Evolutionary conservation across 495 filamentous ascomycete genomes (phyloP).

Genomic region (Talaromyces nanjingensis): DNA sequence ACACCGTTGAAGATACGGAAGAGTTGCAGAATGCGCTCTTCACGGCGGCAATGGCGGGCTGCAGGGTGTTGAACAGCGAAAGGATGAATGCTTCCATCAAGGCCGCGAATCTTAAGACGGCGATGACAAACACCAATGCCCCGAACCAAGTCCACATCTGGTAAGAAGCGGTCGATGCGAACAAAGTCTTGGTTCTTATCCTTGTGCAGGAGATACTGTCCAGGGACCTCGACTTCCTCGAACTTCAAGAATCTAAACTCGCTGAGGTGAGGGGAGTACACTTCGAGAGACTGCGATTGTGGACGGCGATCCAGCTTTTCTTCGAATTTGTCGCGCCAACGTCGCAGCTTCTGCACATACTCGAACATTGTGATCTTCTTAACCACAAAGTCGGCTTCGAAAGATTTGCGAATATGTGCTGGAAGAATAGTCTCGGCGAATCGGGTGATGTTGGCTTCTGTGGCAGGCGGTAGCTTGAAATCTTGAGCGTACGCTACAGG

Average conservation of each 20-base stretch:
- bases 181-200: slow-evolving; percentile 99
- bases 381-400: slow-evolving; percentile 90
- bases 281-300: slow-evolving; percentile 62
- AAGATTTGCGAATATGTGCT: slow-evolving; percentile 82
- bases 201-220: slow-evolving; percentile 91
- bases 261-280: slow-evolving; percentile 79
- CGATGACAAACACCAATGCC: slow-evolving; percentile 84
- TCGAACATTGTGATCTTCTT: slow-evolving; percentile 94
- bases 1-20: slow-evolving; percentile 96
- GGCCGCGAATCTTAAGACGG: slow-evolving; percentile 90
- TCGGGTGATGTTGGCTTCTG: slow-evolving; percentile 90
- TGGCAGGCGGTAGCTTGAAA: slow-evolving; percentile 80
- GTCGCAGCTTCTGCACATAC: slow-evolving; percentile 94
- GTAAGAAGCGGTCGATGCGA: slow-evolving; percentile 91
- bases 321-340: slow-evolving; percentile 96
- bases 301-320: slow-evolving; percentile 91
- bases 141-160: slow-evolving; percentile 85
- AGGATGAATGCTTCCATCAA: slow-evolving; percentile 89
- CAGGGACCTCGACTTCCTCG: slow-evolving; percentile 96
- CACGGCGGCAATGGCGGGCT: slow-evolving; percentile 80
- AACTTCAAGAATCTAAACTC: slow-evolving; percentile 97
- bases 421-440: slow-evolving; percentile 96
- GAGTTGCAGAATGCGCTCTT: slow-evolving; percentile 92
- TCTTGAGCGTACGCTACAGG: slow-evolving; percentile 81
- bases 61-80: slow-evolving; percentile 96